A percentile compares a stretch with the other conserved stretches of the same genome.
These are phyloP conservation scores for Rutstroemia sp. DNA, from an alignment of 2,329 filamentous ascomycete genomes.

Conservation along the genomic window DNA sequence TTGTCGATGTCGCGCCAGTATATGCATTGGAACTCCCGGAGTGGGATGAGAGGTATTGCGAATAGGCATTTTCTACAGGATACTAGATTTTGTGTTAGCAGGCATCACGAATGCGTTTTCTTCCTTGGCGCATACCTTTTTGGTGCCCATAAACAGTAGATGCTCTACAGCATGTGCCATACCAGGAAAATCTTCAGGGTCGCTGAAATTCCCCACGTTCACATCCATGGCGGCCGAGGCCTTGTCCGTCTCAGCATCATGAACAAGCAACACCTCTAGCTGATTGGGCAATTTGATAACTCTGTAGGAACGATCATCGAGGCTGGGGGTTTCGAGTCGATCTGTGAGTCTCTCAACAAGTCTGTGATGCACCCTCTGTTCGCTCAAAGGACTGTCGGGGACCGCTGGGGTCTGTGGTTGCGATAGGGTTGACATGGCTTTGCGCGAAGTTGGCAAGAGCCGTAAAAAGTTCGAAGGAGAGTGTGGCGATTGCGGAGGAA, in stretches of 20 bases:
- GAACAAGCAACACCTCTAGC: conserved; percentile 84
- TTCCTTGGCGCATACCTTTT: conserved; percentile 54
- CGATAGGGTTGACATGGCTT: conserved; percentile 26
- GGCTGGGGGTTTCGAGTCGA: conserved; percentile 69
- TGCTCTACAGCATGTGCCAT: conserved; percentile 83
- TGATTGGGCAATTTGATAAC: conserved; percentile 83
- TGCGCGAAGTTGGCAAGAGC: background rate
- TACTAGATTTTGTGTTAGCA: conserved; percentile 45
- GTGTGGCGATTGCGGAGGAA: background rate
- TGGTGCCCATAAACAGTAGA: conserved; percentile 93
- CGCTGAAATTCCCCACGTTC: conserved; percentile 92
- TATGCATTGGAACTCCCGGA: conserved; percentile 94
- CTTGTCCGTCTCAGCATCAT: conserved; percentile 94
- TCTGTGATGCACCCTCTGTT: conserved; percentile 23
- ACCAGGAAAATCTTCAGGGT: conserved; percentile 82
- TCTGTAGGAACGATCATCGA: conserved; percentile 82
- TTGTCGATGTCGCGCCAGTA: conserved; percentile 86
- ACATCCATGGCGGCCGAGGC: conserved; percentile 92
- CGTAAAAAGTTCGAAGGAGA: background rate
- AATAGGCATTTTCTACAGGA: conserved; percentile 91
- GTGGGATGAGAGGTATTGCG: conserved; percentile 82
- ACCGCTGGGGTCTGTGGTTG: conserved; percentile 26
- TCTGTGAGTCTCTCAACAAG: conserved; percentile 49
- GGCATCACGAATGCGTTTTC: background rate
- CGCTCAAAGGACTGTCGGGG: conserved; percentile 24